Percentiles rank a stretch among this genome's conserved stretches.
Conservation (phyloP, 2,329 filamentous ascomycete species). For the Sporothrix curviconia region DNA sequence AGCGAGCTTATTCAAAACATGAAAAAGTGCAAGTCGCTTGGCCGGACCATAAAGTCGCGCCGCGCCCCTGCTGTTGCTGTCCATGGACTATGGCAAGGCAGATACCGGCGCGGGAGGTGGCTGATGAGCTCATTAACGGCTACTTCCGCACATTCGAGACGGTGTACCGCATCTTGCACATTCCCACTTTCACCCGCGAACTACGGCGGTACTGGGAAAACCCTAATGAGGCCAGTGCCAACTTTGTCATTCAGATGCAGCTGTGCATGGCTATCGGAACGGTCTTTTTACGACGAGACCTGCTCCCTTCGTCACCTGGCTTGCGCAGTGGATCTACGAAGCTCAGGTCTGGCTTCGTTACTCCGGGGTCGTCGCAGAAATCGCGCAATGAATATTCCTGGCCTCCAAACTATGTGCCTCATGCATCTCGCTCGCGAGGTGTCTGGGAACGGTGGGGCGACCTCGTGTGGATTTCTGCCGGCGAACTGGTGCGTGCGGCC, state of each 20-base stretch:
- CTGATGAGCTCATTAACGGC: slow-evolving; percentile 44
- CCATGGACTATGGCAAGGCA: slow-evolving; percentile 33
- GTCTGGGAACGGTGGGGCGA: slow-evolving; percentile 36
- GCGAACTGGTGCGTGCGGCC: slow-evolving; percentile 38
- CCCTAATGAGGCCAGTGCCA: slow-evolving; percentile 31
- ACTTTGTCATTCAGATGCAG: slow-evolving; percentile 48
- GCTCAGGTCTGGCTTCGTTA: slow-evolving; percentile 45
- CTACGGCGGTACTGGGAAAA: slow-evolving; percentile 46
- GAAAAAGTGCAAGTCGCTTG: slow-evolving; percentile 47
- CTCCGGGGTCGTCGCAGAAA: slow-evolving; percentile 37
- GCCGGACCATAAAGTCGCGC: slow-evolving; percentile 43
- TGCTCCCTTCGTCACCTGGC: slow-evolving; percentile 38
- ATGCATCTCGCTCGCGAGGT: slow-evolving; percentile 43
- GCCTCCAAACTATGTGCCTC: slow-evolving; percentile 48
- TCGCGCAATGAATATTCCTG: slow-evolving; percentile 40
- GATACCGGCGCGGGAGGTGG: slow-evolving; percentile 34
- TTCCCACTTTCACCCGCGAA: slow-evolving; percentile 49
- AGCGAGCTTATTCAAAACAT: slow-evolving; percentile 30
- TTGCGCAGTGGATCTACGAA: slow-evolving; percentile 46
- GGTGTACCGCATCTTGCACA: slow-evolving; percentile 49
- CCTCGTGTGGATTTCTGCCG: slow-evolving; percentile 42
- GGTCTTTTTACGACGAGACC: slow-evolving; percentile 39
- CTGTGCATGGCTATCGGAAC: slow-evolving; percentile 47
- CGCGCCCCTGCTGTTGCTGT: slow-evolving; percentile 24
- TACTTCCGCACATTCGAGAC: slow-evolving; percentile 53